Percentiles rank a stretch among this genome's conserved stretches.
phyloP scores from a whole-genome alignment of 2,329 filamentous ascomycete species.

The Shiraia bambusicola region DNA sequence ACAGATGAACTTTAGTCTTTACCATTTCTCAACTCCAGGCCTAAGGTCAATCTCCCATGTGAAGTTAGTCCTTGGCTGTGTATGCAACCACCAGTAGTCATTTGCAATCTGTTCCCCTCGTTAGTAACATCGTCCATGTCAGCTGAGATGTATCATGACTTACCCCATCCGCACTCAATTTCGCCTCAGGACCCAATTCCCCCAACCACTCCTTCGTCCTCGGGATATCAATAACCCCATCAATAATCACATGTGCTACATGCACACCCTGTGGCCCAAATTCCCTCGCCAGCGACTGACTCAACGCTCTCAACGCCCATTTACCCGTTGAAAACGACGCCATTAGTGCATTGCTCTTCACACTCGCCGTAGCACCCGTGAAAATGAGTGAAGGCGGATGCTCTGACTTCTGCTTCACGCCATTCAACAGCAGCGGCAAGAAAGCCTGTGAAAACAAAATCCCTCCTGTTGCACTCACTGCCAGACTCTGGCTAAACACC shows the following conservation, averaged over 20 bases:
- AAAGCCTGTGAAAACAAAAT: constrained; percentile 74
- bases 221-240: constrained; percentile 82
- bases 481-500: constrained; percentile 56
- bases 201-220: constrained; percentile 63
- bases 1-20: constrained; percentile 24
- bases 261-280: constrained; percentile 84
- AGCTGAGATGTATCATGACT: constrained; percentile 38
- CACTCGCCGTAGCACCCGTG: constrained; percentile 80
- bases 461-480: constrained; percentile 59
- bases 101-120: constrained; percentile 70
- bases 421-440: constrained; percentile 69
- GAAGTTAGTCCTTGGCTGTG: constrained; percentile 75
- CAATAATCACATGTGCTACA: constrained; percentile 78
- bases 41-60: constrained; percentile 80
- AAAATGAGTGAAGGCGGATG: constrained; percentile 79
- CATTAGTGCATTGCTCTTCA: constrained; percentile 71
- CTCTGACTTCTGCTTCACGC: constrained; percentile 52
- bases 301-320: constrained; percentile 73
- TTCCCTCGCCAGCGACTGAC: constrained; percentile 75
- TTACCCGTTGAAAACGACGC: constrained; percentile 75
- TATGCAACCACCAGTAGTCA: constrained; percentile 80
- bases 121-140: constrained; percentile 1
- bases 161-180: constrained; percentile 74
- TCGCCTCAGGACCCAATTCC: constrained; percentile 60
- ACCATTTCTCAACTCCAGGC: constrained; percentile 84